Conservation (phyloP, 2,329 filamentous ascomycete genomes). For the Apiospora malaysiana region DNA sequence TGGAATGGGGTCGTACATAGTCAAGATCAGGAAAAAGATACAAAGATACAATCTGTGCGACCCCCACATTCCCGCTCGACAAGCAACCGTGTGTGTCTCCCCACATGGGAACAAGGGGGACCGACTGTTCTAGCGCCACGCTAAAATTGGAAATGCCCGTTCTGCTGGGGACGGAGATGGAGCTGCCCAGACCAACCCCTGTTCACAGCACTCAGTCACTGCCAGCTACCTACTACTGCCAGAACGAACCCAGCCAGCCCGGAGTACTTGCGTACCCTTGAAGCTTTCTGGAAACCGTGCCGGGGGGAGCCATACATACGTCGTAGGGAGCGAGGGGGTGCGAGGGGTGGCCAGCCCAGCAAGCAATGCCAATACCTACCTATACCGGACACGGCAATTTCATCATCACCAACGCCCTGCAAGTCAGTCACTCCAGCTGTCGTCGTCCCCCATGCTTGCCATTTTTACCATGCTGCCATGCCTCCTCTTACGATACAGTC, state of each 20-base stretch:
- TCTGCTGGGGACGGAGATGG: slow-evolving; percentile 6
- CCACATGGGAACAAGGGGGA: slow-evolving; percentile 15
- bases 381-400: slow-evolving; percentile 12
- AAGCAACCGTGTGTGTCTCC: slow-evolving; percentile 15
- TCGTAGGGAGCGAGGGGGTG: no score
- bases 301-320: not conserved
- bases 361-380: no score
- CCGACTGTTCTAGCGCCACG: slow-evolving; percentile 7
- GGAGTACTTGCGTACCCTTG: no score
- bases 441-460: not conserved
- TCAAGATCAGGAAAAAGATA: not conserved
- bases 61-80: slow-evolving; percentile 16
- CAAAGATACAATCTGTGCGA: not conserved
- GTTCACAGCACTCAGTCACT: no score
- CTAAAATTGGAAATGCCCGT: slow-evolving; percentile 17
- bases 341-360: not conserved
- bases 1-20: not conserved
- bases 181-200: not conserved
- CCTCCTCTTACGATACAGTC: not conserved
- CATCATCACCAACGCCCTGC: slow-evolving; percentile 11
- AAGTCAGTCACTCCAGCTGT: not conserved
- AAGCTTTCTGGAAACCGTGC: slow-evolving; percentile 7
- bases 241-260: no score
- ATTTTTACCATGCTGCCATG: not conserved
- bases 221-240: no score